Conservation (phyloP, 2,329 filamentous ascomycete genomes). For the Trichoderma breve region DNA sequence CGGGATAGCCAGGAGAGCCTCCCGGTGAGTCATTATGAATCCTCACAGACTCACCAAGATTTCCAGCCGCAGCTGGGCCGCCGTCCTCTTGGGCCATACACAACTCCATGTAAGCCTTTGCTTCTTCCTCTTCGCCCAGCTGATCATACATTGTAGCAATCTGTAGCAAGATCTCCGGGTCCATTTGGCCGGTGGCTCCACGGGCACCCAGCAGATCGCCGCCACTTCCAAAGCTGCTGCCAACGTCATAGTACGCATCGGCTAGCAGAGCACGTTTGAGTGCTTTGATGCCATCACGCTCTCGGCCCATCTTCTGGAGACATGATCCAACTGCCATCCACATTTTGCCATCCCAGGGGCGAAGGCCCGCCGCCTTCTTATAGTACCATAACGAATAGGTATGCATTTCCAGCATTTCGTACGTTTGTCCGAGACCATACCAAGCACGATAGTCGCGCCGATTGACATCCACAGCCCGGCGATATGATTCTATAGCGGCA, state of each 20-base stretch:
- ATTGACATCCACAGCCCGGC: conserved; percentile 92
- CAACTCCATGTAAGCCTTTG: conserved; percentile 92
- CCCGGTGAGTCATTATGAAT: conserved; percentile 55
- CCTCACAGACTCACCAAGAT: conserved; percentile 49
- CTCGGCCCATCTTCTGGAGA: conserved; percentile 81
- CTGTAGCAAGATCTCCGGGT: conserved; percentile 86
- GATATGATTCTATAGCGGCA: conserved; percentile 94
- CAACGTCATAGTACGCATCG: conserved; percentile 76
- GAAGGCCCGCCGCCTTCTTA: conserved; percentile 86
- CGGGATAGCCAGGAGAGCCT: conserved; percentile 39
- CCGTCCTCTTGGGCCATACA: conserved; percentile 91
- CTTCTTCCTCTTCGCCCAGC: conserved; percentile 72
- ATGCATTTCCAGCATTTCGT: conserved; percentile 97
- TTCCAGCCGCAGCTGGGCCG: conserved; percentile 43
- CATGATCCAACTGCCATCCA: conserved; percentile 96
- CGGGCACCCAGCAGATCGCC: conserved; percentile 47
- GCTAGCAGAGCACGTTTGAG: conserved; percentile 89
- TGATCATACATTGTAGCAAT: conserved; percentile 88
- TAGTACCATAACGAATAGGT: conserved; percentile 98
- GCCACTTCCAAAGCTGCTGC: conserved; percentile 53
- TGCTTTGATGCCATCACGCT: conserved; percentile 89
- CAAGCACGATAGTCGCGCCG: conserved; percentile 94
- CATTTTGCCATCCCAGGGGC: conserved; percentile 98
- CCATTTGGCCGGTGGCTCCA: conserved; percentile 61
- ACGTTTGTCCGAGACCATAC: conserved; percentile 96